phyloP scores from a whole-genome alignment of 2,329 filamentous ascomycete species.

The Dissoconium aciculare region DNA sequence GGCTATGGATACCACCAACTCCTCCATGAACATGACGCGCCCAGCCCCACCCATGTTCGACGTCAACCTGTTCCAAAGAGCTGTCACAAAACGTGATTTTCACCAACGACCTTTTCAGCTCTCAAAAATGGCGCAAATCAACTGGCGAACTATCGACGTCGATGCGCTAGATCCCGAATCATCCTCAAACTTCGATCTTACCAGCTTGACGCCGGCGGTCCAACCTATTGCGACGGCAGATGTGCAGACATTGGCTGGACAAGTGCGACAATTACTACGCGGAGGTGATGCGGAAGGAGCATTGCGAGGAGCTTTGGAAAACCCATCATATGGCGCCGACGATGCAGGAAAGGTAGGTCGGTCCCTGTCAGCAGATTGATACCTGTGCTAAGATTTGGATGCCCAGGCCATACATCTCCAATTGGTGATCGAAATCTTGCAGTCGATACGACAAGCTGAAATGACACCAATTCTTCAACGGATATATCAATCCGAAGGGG shows the following conservation, averaged over 20 bases:
- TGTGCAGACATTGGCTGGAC: constrained; percentile 59
- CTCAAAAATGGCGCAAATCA: constrained; percentile 39
- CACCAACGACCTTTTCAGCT: no score
- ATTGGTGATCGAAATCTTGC: constrained; percentile 81
- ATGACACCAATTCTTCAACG: constrained; percentile 79
- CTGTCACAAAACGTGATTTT: no score
- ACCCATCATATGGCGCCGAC: constrained; percentile 54
- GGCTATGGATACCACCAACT: no score
- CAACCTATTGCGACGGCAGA: constrained; percentile 62
- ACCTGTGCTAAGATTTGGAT: neutral
- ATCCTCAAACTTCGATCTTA: constrained; percentile 76
- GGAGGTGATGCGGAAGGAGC: constrained; percentile 81
- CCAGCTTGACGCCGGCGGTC: constrained; percentile 63
- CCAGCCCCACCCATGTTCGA: no score
- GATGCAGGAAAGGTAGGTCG: constrained; percentile 36
- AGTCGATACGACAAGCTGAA: constrained; percentile 89
- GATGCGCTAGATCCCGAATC: constrained; percentile 84
- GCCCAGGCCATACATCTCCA: constrained; percentile 58
- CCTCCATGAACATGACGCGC: no score
- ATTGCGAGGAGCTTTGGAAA: constrained; percentile 68
- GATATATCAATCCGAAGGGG: constrained; percentile 64
- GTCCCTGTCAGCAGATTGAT: neutral
- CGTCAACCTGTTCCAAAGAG: no score
- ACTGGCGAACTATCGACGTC: constrained; percentile 83
- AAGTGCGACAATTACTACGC: constrained; percentile 75